Evolutionary conservation across 768 basidiomycete species (phyloP), one percentile per base, ranked within the genome.

Genomic region (Psilocybe cyanescens): DNA sequence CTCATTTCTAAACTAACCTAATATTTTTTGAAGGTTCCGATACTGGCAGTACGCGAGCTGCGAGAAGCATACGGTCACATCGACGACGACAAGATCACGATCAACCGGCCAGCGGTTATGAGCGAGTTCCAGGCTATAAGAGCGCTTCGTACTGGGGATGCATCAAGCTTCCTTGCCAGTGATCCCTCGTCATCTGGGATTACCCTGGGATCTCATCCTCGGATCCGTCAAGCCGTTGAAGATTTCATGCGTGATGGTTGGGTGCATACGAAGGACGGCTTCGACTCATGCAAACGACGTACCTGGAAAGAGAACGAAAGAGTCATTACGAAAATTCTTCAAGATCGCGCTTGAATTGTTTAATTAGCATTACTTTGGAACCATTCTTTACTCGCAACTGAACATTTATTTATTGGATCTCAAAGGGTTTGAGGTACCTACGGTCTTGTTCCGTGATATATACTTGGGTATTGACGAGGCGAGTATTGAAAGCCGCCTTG

Each of bases 81-180:
- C 14, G 64, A 65, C 49, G 60, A 65, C 45, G 64, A 65, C 35
- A 31, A 53, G 7, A 51, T 61, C 14, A 57, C 53, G 2, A 55
- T 65, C 48, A 65, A 57, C 28, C 55, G 64, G 1, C 64, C 64
- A 1, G 60, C 59, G 1, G 56, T 58, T 4, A 65, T 65, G 59
- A 59, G 60, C 54, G 64, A 65, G 39, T 53, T 65, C 9, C 44
- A 60, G 8, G 59, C 64, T 3, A 46, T 65, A 5, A 60, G 57
- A 24, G 64, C 60, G 1, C 53, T 65, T 3, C 51, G 64, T 4
- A 58, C 57, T 1, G 60, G 60, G 2, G 52, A 61, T 47, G 28
- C 60, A 19, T 58, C 60, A 9, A 28, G 16, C 9, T 44, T 61
- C 29, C 39, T 56, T 17, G 35, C 46, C 2, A 58, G 55, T 14